phyloP scores from a whole-genome alignment of 2,329 filamentous ascomycete species.

The Elsinoe perseae region DNA sequence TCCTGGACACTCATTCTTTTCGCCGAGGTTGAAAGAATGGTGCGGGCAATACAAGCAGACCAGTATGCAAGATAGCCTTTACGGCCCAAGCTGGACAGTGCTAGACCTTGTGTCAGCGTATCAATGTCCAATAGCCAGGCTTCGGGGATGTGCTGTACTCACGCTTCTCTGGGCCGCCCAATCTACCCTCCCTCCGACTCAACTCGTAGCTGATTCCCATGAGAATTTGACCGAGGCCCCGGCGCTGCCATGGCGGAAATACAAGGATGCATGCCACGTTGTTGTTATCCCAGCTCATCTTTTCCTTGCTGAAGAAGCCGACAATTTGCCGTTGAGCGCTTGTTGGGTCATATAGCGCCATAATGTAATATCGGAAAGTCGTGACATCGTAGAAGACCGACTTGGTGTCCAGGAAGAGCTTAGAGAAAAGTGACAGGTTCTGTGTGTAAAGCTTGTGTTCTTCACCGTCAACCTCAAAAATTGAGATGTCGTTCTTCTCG shows the following conservation, averaged over 20 bases:
- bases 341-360: constrained; percentile 62
- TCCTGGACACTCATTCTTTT: constrained; percentile 59
- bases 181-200: constrained; percentile 68
- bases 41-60: constrained; percentile 75
- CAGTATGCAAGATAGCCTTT: constrained; percentile 81
- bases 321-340: constrained; percentile 51
- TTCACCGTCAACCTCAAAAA: constrained; percentile 91
- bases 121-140: background rate
- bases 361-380: constrained; percentile 88
- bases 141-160: constrained; percentile 18
- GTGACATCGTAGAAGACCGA: constrained; percentile 96
- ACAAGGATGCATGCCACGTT: constrained; percentile 94
- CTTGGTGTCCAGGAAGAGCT: constrained; percentile 96
- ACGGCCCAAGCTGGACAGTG: constrained; percentile 75
- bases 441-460: constrained; percentile 83
- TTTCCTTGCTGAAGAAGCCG: constrained; percentile 99
- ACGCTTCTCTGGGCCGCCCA: constrained; percentile 88
- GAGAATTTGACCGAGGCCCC: constrained; percentile 76
- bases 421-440: constrained; percentile 91
- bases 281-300: constrained; percentile 97
- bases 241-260: constrained; percentile 91
- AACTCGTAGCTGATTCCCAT: constrained; percentile 95
- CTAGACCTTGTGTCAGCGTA: constrained; percentile 23
- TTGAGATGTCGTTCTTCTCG: constrained; percentile 67
- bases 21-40: constrained; percentile 39